These are phyloP conservation scores for Plicaturopsis crispa DNA, from an alignment of 768 basidiomycete genomes.

Conservation along the genomic window DNA sequence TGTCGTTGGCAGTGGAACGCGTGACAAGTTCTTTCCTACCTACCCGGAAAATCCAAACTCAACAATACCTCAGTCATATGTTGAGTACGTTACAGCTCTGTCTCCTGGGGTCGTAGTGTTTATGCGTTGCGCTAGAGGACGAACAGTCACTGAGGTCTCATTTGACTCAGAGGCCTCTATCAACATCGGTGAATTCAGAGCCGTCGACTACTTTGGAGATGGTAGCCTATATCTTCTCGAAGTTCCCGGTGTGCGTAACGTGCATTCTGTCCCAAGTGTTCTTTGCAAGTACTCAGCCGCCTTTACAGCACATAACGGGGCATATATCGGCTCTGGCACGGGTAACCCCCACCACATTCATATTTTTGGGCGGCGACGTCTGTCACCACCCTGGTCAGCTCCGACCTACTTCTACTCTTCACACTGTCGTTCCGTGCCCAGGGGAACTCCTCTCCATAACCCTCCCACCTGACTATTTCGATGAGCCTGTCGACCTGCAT, in stretches of 20 bases:
- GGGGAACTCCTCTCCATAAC: constrained; percentile 6
- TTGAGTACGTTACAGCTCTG: constrained; percentile 7
- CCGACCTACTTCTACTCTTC: constrained; percentile 13
- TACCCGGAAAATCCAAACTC: constrained; percentile 6
- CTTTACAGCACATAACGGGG: constrained; percentile 10
- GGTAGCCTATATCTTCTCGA: constrained; percentile 17
- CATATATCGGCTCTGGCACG: constrained; percentile 15
- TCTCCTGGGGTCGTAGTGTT: not conserved
- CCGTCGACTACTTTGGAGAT: constrained; percentile 16
- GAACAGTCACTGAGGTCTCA: constrained; percentile 7
- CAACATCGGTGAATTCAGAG: constrained; percentile 11
- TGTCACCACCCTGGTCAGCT: constrained; percentile 15
- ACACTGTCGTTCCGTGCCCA: constrained; percentile 10
- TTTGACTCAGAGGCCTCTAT: constrained; percentile 7
- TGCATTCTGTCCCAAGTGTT: not conserved
- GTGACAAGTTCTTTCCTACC: constrained; percentile 4
- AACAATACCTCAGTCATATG: constrained; percentile 9
- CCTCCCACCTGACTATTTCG: constrained; percentile 3
- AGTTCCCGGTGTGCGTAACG: constrained; percentile 11
- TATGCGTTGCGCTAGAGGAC: constrained; percentile 7
- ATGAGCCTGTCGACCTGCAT: constrained; percentile 9
- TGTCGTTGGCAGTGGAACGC: constrained; percentile 10
- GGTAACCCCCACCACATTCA: constrained; percentile 12
- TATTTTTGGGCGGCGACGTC: constrained; percentile 15
- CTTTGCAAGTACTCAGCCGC: not conserved